Evolutionary conservation across 306 rosid genomes (phyloP), one percentile per base, ranked within the genome.

Genomic region (Ormosia emarginata): DNA sequence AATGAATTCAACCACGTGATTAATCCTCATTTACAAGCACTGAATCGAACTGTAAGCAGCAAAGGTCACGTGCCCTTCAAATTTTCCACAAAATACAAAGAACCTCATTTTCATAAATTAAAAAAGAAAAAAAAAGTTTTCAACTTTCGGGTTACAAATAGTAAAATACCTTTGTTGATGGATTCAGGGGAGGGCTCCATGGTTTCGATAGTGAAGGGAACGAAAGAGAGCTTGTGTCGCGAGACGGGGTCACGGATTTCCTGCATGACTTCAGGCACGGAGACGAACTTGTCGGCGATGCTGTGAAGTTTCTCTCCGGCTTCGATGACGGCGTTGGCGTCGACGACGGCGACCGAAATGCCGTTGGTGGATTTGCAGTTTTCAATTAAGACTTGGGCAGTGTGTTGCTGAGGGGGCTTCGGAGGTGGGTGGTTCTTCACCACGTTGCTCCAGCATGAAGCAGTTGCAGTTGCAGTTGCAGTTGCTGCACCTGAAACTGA

Each of bases 221-320:
- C 43, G 63, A 94, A 85, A 67, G 97, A 87, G 57, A 94, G 97
- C 55, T 92, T 90, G 84, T 92, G 98, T 83, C 97, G 97, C 11
- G 98, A 92, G 29, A 92, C 92, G 0, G 97, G 97, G 82, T 94
- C 98, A 13, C 98, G 97, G 52, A 94, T 81, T 85, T 94, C 98
- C 29, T 86, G 79, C 88, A 94, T 82, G 24, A 94, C 97, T 80
- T 94, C 92, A 0, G 88, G 88, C 39, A 94, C 89, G 6, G 97
- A 90, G 13, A 91, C 88, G 71, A 94, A 90, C 86, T 87, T 94
- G 83, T 92, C 98, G 39, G 98, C 94, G 11, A 71, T 73, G 50
- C 79, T 81, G 59, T 84, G 77, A 46, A 94, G 94, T 79, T 71
- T 90, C 47, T 91, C 97, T 8, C 93, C 97, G 12, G 92, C 92